phyloP scores from a whole-genome alignment of 495 filamentous ascomycete species.

The Geopyxis carbonaria region DNA sequence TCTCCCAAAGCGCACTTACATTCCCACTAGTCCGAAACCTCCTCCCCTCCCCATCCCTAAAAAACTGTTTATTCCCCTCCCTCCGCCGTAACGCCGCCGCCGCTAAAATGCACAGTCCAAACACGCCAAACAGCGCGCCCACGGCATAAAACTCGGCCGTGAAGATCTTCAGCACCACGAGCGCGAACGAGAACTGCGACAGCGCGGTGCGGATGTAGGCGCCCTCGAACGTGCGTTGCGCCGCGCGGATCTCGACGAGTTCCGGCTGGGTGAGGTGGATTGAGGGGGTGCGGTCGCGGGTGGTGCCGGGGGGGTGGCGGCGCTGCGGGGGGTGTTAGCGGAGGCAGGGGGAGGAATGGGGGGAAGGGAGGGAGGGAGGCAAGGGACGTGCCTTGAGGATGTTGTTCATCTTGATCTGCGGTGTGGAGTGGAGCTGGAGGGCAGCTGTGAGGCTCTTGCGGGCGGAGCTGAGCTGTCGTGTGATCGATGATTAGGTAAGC shows the following conservation, averaged over 20 bases:
- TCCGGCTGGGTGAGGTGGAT: conserved; percentile 68
- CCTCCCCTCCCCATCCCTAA: conserved; percentile 49
- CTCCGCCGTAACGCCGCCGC: conserved; percentile 67
- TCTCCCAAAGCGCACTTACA: conserved; percentile 23
- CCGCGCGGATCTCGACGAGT: conserved; percentile 82
- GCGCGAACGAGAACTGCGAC: conserved; percentile 82
- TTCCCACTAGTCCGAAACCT: conserved; percentile 83
- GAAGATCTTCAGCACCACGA: conserved; percentile 92
- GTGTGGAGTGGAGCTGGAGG: no score
- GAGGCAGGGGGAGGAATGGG: no score
- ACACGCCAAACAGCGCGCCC: conserved; percentile 79
- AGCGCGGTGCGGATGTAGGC: conserved; percentile 91
- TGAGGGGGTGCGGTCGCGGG: conserved; percentile 69
- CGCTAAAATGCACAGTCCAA: conserved; percentile 67
- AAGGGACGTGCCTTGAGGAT: no score
- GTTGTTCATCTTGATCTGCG: no score
- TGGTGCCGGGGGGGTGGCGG: no score
- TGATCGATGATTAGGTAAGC: no score
- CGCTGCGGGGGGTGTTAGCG: no score
- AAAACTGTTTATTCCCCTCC: conserved; percentile 87
- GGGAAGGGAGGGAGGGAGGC: no score
- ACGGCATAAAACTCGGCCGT: conserved; percentile 87
- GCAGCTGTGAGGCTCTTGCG: no score
- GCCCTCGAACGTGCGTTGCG: conserved; percentile 91
- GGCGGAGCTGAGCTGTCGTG: no score